These are phyloP conservation scores for Acer saccharum DNA, from an alignment of 345 rosid species.

Conservation along the genomic window DNA sequence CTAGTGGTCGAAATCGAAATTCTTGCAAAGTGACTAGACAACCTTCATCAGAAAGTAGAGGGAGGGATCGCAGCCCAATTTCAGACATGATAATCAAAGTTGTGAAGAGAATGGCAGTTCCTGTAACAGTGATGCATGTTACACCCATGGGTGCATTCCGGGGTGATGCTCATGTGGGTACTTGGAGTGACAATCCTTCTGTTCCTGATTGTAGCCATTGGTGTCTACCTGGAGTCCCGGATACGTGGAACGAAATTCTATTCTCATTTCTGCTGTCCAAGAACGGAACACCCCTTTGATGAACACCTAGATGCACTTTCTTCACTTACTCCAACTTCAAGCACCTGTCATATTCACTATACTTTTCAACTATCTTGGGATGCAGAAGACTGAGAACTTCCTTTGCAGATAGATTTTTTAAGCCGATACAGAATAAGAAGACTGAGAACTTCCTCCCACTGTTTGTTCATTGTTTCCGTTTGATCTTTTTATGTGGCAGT, in stretches of 20 bases:
- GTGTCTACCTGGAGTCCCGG: slow-evolving; percentile 85
- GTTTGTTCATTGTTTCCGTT: not conserved
- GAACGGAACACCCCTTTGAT: slow-evolving; percentile 8
- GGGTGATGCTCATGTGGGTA: slow-evolving; percentile 67
- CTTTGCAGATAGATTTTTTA: not conserved
- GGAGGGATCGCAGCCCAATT: slow-evolving; percentile 47
- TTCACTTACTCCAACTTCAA: not conserved
- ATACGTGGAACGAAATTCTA: slow-evolving; percentile 63
- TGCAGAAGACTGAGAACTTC: not conserved
- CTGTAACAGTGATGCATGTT: slow-evolving; percentile 56
- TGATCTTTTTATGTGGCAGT: not conserved
- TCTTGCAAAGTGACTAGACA: slow-evolving; percentile 59
- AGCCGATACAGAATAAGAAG: no score
- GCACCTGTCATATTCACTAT: not conserved
- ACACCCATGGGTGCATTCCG: slow-evolving; percentile 71
- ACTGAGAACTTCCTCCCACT: not conserved
- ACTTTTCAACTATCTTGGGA: not conserved
- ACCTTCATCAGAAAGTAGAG: slow-evolving; percentile 45
- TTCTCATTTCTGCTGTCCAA: slow-evolving; percentile 38
- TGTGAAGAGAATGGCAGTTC: slow-evolving; percentile 39
- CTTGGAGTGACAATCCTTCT: slow-evolving; percentile 61
- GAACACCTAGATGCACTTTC: not conserved
- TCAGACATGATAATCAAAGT: slow-evolving; percentile 46
- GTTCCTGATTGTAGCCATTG: slow-evolving; percentile 79
- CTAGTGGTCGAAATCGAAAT: slow-evolving; percentile 42